Base-by-base conservation (phyloP, 2,329 filamentous ascomycete genomes). In the Allantophomopsis cytisporea region DNA sequence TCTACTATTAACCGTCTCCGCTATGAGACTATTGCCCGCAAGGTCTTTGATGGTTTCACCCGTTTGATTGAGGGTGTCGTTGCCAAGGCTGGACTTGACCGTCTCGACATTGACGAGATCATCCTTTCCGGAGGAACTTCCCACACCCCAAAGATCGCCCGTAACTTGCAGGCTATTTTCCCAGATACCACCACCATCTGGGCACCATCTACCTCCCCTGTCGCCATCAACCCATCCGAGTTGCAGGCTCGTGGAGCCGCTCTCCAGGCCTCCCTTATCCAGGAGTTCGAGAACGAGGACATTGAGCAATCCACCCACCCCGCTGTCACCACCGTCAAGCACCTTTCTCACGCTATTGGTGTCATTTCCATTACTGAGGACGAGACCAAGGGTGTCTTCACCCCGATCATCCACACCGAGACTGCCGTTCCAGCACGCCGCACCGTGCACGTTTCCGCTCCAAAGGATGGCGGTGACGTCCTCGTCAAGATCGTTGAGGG, bases 241-340 rank as follows among this genome's bases (percentile, higher is more conserved):
- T 73, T 95, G 41, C 70, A 81, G 53, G 83, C 84, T 46, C 80
- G 91, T 47, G 91, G 91, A 56, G 91, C 91, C 44, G 89, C 91
- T 23, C 86, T 98, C 52, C 91, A 98, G 65, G 91, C 91, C 31
- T 93, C 81, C 44, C 69, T 98, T 47, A 86, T 98, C 60, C 80
- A 88, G 61, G 89, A 94, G 61, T 98, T 94, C 62, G 91, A 98
- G 53, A 72, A 77, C 50, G 80, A 86, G 49, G 89, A 96, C 57
- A 93, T 98, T 51, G 84, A 93, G 59, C 88, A 95, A 70, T 94
- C 85, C 46, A 94, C 87, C 36, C 89, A 98, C 68, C 81, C 91
- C 39, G 85, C 87, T 57, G 87, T 98, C 47, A 95, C 89, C 28
- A 89, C 88, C 13, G 87, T 93, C 39, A 86, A 87, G 52, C 91